Evolutionary conservation across 257 asterid species (phyloP), one percentile per base, ranked within the genome.

Genomic region (Prunella vulgaris): DNA sequence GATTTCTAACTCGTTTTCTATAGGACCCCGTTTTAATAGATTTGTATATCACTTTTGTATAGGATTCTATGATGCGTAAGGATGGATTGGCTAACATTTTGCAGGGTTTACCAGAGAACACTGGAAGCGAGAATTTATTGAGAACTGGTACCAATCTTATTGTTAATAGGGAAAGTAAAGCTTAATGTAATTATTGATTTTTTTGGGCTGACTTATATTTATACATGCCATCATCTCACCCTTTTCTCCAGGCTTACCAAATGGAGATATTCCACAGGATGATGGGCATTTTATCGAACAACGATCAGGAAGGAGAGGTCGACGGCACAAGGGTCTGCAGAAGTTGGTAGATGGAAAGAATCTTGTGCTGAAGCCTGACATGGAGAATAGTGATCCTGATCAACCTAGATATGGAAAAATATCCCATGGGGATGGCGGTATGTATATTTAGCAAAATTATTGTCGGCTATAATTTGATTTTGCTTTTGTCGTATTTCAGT

Each of bases 251-350:
- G 86, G 82, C 61, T 76, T 74, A 40, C 54, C 80, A 38, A 77
- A 84, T 81, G 88, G 82, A 62, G 83, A 74, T 74, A 68, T 65
- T 75, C 64, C 67, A 27, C 85, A 78, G 54, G 86, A 81, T 56
- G 80, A 72, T 61, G 78, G 76, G 35, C 72, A 79, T 46, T 76
- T 74, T 61, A 70, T 87, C 64, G 90, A 81, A 27, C 82, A 82
- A 44, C 85, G 83, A 42, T 37, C 90, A 62, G 90, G 97, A 69
- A 85, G 91, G 83, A 87, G 88, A 80, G 79, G 84, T 42, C 86
- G 91, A 74, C 82, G 86, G 63, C 84, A 80, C 40, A 88, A 78
- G 68, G 85, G 81, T 80, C 75, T 75, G 7, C 68, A 85, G 49
- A 84, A 74, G 74, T 57, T 64, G 64, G 56, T 40, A 60, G 90